A percentile compares a stretch with the other conserved stretches of the same genome.
Conservation (phyloP, 805 yeast genomes). For the Metahyphopichia silvanorum region DNA sequence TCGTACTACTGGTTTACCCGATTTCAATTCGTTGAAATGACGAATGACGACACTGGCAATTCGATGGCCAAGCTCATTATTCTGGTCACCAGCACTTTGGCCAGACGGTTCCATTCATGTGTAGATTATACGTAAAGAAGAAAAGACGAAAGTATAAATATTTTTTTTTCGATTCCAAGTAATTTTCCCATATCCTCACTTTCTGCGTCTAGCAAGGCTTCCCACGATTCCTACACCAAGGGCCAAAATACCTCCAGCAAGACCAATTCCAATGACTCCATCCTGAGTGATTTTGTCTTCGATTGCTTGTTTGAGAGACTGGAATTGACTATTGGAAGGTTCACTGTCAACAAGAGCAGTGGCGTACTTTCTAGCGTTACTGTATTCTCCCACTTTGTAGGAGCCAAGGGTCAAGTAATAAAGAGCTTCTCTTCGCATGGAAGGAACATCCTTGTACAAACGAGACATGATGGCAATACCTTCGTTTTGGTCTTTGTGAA, state of each 20-base stretch:
- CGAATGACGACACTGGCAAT: constrained; percentile 23
- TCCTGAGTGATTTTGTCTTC: constrained; percentile 84
- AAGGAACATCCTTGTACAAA: constrained; percentile 71
- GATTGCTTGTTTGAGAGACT: constrained; percentile 66
- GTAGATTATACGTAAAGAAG: too few relatives aligned
- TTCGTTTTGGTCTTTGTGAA: constrained; percentile 61
- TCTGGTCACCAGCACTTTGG: too few relatives aligned
- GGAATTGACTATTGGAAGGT: constrained; percentile 80
- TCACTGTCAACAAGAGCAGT: constrained; percentile 76
- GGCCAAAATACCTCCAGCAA: constrained; percentile 83
- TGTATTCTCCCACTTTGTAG: constrained; percentile 81
- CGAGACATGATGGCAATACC: constrained; percentile 77
- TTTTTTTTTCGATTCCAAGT: too few relatives aligned
- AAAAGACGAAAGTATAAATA: too few relatives aligned
- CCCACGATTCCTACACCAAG: constrained; percentile 67
- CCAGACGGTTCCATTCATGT: too few relatives aligned
- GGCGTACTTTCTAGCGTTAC: constrained; percentile 80
- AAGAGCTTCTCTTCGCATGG: constrained; percentile 82
- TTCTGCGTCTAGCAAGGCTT: constrained; percentile 38
- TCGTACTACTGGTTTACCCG: constrained; percentile 58
- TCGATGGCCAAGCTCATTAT: too few relatives aligned
- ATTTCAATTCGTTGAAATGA: constrained; percentile 27
- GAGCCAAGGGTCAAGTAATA: constrained; percentile 87
- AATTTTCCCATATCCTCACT: too few relatives aligned
- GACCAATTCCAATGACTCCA: constrained; percentile 84